These are phyloP conservation scores for Ascochyta clinopodiicola DNA, from an alignment of 2,329 filamentous ascomycete species.

Conservation along the genomic window DNA sequence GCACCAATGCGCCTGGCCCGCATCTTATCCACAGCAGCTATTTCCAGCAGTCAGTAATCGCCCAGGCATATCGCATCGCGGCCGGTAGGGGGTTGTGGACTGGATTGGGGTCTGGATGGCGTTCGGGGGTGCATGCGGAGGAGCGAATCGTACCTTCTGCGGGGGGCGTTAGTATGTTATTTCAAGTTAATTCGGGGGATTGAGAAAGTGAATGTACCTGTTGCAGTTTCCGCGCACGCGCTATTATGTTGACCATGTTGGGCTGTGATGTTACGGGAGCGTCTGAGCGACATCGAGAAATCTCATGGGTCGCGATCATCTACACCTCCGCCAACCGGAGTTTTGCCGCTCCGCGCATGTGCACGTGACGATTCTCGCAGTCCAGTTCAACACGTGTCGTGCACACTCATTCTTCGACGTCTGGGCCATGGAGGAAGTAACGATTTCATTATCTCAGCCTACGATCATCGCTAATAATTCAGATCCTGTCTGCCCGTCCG, in stretches of 20 bases:
- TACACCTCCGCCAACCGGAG: slow-evolving; percentile 7
- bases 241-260: slow-evolving; percentile 63
- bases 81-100: slow-evolving; percentile 11
- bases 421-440: neutral
- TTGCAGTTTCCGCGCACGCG: slow-evolving; percentile 77
- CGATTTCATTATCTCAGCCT: neutral
- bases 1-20: slow-evolving; percentile 81
- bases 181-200: neutral
- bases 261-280: slow-evolving; percentile 1
- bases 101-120: neutral
- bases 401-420: neutral
- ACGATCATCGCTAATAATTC: neutral
- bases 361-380: neutral
- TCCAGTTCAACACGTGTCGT: neutral
- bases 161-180: slow-evolving; percentile 27
- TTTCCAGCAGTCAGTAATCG: neutral
- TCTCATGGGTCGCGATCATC: slow-evolving; percentile 8
- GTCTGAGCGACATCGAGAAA: slow-evolving; percentile 7
- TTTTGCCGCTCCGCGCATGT: slow-evolving; percentile 2
- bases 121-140: slow-evolving; percentile 26
- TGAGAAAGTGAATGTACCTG: slow-evolving; percentile 60
- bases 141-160: slow-evolving; percentile 41
- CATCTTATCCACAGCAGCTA: slow-evolving; percentile 77
- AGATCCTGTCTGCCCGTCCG: neutral
- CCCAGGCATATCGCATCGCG: neutral